Conservation (phyloP, 257 asterid species). For the Fraxinus anomala region DNA sequence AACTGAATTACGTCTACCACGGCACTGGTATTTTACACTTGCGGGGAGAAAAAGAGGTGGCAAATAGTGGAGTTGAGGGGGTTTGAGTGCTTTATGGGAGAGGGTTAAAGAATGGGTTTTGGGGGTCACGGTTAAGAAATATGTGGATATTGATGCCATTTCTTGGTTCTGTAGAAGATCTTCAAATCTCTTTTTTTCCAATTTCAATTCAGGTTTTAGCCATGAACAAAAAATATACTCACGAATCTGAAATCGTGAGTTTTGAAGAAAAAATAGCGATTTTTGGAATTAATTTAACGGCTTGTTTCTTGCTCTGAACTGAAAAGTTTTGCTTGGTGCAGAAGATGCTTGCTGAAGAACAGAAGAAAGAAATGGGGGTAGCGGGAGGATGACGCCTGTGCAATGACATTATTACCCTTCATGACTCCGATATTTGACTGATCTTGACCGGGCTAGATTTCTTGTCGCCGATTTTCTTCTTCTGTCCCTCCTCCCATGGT, state of each 20-base stretch:
- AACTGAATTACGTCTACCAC: conserved; percentile 24
- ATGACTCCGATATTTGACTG: not conserved
- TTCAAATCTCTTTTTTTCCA: not conserved
- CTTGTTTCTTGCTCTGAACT: not conserved
- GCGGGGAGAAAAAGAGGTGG: conserved; percentile 27
- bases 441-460: not conserved
- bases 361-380: not conserved
- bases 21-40: conserved; percentile 26
- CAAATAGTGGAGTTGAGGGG: conserved; percentile 33
- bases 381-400: conserved; percentile 26
- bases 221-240: conserved; percentile 34
- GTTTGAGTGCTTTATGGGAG: conserved; percentile 39
- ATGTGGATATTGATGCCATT: conserved; percentile 75
- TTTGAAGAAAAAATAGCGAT: not conserved
- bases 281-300: not conserved
- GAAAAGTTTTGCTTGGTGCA: conserved; percentile 38
- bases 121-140: conserved; percentile 44
- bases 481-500: not conserved
- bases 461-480: not conserved
- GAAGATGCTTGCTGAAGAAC: conserved; percentile 27
- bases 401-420: conserved; percentile 28
- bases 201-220: conserved; percentile 35
- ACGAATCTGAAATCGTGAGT: not conserved
- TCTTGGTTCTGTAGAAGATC: conserved; percentile 8
- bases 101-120: conserved; percentile 36